Evolutionary conservation across 169 alveolate species (phyloP).

Genomic region (Plasmodium vivax): DNA sequence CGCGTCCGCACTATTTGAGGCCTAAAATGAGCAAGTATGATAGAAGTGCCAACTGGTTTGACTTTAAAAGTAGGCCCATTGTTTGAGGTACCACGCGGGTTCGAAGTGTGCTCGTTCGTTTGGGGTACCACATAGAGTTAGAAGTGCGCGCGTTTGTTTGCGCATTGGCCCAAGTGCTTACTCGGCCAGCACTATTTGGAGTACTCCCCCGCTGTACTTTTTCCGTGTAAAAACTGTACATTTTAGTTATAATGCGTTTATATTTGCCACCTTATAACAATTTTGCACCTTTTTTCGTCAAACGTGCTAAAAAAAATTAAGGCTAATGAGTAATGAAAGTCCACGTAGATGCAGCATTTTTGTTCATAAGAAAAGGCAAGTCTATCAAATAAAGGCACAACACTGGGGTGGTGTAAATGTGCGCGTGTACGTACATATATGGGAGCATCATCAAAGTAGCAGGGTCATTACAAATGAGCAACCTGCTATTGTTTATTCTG

Average conservation of each 20-base stretch:
- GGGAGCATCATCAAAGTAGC: background rate
- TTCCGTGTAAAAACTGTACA: background rate
- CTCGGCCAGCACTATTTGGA: background rate
- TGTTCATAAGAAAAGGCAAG: background rate
- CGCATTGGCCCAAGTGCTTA: background rate
- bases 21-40: slow-evolving; percentile 9
- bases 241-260: background rate
- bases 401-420: background rate
- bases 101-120: slow-evolving; percentile 7
- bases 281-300: background rate
- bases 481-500: background rate
- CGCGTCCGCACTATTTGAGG: slow-evolving; percentile 48
- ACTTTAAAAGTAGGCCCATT: slow-evolving; percentile 64
- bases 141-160: background rate
- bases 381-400: background rate
- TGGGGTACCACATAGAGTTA: background rate
- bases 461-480: background rate
- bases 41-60: slow-evolving; percentile 39
- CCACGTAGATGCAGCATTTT: background rate
- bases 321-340: background rate
- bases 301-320: background rate
- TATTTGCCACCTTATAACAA: background rate
- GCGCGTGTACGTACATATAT: background rate
- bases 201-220: background rate
- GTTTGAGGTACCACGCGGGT: slow-evolving; percentile 26